phyloP scores from a whole-genome alignment of 306 rosid species.

The Hippophae rhamnoides region DNA sequence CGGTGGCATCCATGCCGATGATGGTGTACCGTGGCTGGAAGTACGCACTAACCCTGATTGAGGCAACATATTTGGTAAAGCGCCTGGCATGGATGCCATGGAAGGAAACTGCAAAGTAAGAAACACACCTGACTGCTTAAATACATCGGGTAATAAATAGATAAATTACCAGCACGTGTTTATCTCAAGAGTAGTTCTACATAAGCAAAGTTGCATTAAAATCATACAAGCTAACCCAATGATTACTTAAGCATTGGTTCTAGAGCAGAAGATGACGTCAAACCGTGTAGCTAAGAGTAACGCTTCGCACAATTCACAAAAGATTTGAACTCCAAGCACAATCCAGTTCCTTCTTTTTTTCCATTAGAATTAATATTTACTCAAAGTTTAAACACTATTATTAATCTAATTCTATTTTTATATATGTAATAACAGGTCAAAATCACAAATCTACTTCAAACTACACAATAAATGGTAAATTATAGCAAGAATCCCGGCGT shows the following conservation, averaged over 20 bases:
- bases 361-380: too few relatives aligned
- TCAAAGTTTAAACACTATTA: too few relatives aligned
- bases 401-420: too few relatives aligned
- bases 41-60: conserved; percentile 35
- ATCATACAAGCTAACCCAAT: neutral
- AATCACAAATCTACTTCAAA: too few relatives aligned
- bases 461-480: too few relatives aligned
- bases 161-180: conserved; percentile 6
- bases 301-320: too few relatives aligned
- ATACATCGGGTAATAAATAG: conserved; percentile 7
- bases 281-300: too few relatives aligned
- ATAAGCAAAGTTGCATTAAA: neutral
- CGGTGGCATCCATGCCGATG: conserved; percentile 53
- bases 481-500: too few relatives aligned
- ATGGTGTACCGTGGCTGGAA: conserved; percentile 44
- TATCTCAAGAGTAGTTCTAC: neutral
- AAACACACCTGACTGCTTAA: conserved; percentile 24
- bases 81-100: conserved; percentile 60
- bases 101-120: conserved; percentile 69
- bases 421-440: too few relatives aligned
- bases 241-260: neutral
- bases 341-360: too few relatives aligned
- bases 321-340: too few relatives aligned
- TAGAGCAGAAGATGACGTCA: too few relatives aligned
- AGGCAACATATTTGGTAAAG: conserved; percentile 45